Base-by-base conservation (phyloP, 2,329 filamentous ascomycete genomes). In the Fusarium burgessii region DNA sequence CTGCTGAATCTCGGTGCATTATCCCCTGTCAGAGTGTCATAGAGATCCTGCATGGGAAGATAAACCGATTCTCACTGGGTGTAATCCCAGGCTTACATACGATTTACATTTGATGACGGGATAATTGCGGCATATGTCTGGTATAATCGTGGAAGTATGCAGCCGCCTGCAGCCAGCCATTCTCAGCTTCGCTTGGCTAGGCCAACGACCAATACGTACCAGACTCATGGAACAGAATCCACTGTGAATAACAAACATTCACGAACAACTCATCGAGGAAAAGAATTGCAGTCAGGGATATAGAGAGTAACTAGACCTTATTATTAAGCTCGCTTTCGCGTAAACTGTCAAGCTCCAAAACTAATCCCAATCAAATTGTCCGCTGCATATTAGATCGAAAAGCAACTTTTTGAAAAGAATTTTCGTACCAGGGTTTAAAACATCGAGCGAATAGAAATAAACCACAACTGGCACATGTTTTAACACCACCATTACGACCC, bases 11-110 rank as follows among this genome's bases (percentile, higher is more conserved):
- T 55, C n/a, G 29, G 29, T 23, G 36, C 29, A 36, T 38, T 38
- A n/a, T 45, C 20, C 63, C 63, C 62, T 55, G 41, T 67, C 62
- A 56, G 52, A 25, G 64, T 62, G 47, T 62, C 62, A 56, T 62
- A 62, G 56, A 67, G 64, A 67, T 67, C 62, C 62, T 67, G 64
- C 64, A 67, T 45, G 35, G 42, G 47, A 62, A 23, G 10, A 43
- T 29, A 33, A 45, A 46, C 29, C 10, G 12, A 20, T 32, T 43
- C n/a, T 66, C 27, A 67, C 62, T 67, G 64, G 55, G n/a, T 45
- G 33, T 32, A 17, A 35, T 59, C 42, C 25, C 6, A 62, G 56
- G 50, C 64, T 62, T 67, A 38, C 49, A 67, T 45, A 35, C 10
- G 43, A 50, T 67, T 62, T 56, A n/a, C 56, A 46, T 55, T 50